Evolutionary conservation across 192 early-diverging fungal genomes (phyloP).

Genomic region (Mortierella antarctica): DNA sequence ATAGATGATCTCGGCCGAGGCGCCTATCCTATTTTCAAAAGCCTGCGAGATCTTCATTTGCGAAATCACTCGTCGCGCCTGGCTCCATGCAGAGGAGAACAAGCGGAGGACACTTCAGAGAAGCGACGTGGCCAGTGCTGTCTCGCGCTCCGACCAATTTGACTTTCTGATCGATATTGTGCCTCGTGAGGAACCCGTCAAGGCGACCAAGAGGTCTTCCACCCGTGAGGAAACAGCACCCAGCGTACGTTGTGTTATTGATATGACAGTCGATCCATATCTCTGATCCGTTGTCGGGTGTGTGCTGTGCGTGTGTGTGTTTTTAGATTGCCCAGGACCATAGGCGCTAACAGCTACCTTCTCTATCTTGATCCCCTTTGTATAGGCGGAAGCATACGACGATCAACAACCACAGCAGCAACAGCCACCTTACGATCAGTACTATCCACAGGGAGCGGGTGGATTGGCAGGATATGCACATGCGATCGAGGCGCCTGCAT

Average conservation of each 20-base stretch:
- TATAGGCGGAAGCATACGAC: constrained; percentile 29
- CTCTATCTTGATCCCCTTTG: background rate
- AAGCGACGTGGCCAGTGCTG: constrained; percentile 88
- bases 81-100: constrained; percentile 96
- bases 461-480: constrained; percentile 34
- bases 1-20: constrained; percentile 76
- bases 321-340: background rate
- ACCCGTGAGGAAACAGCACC: constrained; percentile 30
- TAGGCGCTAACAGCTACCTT: background rate
- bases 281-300: background rate
- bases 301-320: background rate
- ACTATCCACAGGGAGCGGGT: constrained; percentile 35
- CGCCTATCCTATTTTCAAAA: constrained; percentile 94
- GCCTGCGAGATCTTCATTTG: constrained; percentile 96
- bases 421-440: constrained; percentile 17
- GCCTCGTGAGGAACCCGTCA: constrained; percentile 80
- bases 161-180: constrained; percentile 99
- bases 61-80: constrained; percentile 87
- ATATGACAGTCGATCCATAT: background rate
- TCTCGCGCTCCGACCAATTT: constrained; percentile 91
- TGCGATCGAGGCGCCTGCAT: constrained; percentile 27
- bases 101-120: constrained; percentile 95
- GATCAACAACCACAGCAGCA: constrained; percentile 23
- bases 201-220: constrained; percentile 27
- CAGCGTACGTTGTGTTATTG: constrained; percentile 63